These are phyloP conservation scores for Pezicula radicicola DNA, from an alignment of 2,329 filamentous ascomycete species.

Conservation along the genomic window DNA sequence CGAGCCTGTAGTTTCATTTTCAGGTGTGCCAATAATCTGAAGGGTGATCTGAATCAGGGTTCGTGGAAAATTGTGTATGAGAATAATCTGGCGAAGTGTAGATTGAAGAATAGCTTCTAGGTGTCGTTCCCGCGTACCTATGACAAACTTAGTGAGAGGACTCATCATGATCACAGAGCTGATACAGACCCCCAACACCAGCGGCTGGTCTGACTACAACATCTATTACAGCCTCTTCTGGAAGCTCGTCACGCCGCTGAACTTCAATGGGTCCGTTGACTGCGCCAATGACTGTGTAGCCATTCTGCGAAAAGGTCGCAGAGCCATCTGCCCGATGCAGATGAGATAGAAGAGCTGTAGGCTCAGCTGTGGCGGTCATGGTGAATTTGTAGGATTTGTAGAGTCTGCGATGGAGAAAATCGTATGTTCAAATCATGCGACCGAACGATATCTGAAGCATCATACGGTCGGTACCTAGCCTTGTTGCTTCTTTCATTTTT, in stretches of 20 bases:
- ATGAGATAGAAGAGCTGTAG: slow-evolving; percentile 45
- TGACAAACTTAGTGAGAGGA: slow-evolving; percentile 11
- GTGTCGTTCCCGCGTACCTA: slow-evolving; percentile 72
- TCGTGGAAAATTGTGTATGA: slow-evolving; percentile 72
- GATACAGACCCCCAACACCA: slow-evolving; percentile 70
- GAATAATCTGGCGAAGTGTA: slow-evolving; percentile 70
- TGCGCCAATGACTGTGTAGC: slow-evolving; percentile 78
- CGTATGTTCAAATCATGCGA: background rate
- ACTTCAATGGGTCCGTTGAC: slow-evolving; percentile 95
- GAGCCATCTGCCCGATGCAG: slow-evolving; percentile 77
- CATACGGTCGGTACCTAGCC: background rate
- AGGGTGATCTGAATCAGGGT: slow-evolving; percentile 77
- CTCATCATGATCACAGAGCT: background rate
- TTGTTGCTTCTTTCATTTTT: background rate
- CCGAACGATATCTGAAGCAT: background rate
- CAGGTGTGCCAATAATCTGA: slow-evolving; percentile 69
- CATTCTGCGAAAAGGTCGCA: slow-evolving; percentile 69
- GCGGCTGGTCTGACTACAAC: slow-evolving; percentile 84
- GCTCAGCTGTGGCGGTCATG: slow-evolving; percentile 46
- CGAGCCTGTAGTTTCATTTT: slow-evolving; percentile 60
- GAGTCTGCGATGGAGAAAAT: background rate
- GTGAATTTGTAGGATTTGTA: background rate
- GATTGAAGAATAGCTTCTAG: slow-evolving; percentile 74
- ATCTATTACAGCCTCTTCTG: slow-evolving; percentile 87
- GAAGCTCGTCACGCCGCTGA: slow-evolving; percentile 81